These are phyloP conservation scores for Fusarium euwallaceae DNA, from an alignment of 2,329 filamentous ascomycete genomes.

Conservation along the genomic window DNA sequence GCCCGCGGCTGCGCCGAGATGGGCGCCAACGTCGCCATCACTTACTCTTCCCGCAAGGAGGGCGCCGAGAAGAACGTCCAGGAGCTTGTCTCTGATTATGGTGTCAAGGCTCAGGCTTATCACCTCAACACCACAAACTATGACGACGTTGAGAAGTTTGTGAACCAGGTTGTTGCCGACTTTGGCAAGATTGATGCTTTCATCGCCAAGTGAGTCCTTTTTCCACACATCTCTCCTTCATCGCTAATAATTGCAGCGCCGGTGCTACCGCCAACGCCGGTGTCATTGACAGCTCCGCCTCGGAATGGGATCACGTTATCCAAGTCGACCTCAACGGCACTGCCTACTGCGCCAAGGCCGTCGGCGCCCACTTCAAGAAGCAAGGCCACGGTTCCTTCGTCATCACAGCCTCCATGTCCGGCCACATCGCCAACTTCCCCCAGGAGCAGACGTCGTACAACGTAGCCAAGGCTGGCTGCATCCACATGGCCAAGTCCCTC, in stretches of 20 bases:
- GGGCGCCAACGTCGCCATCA: slow-evolving; percentile 78
- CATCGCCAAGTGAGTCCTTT: slow-evolving; percentile 74
- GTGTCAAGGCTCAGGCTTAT: slow-evolving; percentile 75
- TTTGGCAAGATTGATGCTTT: slow-evolving; percentile 82
- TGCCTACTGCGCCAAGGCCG: slow-evolving; percentile 75
- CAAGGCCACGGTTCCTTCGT: slow-evolving; percentile 75
- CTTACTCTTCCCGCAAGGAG: slow-evolving; percentile 78
- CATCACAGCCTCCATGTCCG: slow-evolving; percentile 78
- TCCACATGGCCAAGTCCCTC: slow-evolving; percentile 59
- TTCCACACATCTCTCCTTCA: neutral
- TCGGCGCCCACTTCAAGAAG: slow-evolving; percentile 73
- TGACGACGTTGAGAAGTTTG: slow-evolving; percentile 63
- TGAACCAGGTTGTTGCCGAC: slow-evolving; percentile 76
- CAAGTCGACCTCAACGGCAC: slow-evolving; percentile 75
- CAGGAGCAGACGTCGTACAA: slow-evolving; percentile 78
- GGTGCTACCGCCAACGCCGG: slow-evolving; percentile 77
- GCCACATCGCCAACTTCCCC: slow-evolving; percentile 78
- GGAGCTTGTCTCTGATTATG: slow-evolving; percentile 74
- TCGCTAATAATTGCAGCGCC: slow-evolving; percentile 54
- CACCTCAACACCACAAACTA: slow-evolving; percentile 70
- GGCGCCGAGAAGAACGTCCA: slow-evolving; percentile 75
- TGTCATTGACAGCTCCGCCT: slow-evolving; percentile 75
- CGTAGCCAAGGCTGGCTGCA: slow-evolving; percentile 70
- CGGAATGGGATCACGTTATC: slow-evolving; percentile 76
- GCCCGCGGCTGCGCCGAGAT: slow-evolving; percentile 79